These are phyloP conservation scores for Fusarium albosuccineum DNA, from an alignment of 2,329 filamentous ascomycete species.

Conservation along the genomic window DNA sequence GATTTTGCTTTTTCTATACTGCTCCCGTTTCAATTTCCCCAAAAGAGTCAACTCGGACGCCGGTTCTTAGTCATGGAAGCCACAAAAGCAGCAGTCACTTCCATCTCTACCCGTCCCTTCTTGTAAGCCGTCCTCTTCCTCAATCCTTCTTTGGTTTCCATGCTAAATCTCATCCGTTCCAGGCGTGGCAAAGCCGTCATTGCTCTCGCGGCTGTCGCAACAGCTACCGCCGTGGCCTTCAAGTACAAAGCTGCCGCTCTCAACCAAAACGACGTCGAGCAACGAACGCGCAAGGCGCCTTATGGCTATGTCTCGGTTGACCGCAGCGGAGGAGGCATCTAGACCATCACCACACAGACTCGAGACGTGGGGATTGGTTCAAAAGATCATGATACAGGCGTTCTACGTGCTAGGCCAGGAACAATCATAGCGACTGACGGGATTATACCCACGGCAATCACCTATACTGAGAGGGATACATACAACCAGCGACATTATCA, in stretches of 20 bases:
- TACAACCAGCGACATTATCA: not conserved
- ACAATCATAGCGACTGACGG: not conserved
- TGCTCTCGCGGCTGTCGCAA: constrained; percentile 49
- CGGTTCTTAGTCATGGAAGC: constrained; percentile 7
- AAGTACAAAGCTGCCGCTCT: constrained; percentile 54
- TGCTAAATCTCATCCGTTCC: constrained; percentile 9
- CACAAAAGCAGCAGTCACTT: constrained; percentile 21
- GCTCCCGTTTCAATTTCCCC: too few relatives aligned
- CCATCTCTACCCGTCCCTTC: constrained; percentile 37
- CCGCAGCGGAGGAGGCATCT: constrained; percentile 63
- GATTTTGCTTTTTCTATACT: too few relatives aligned
- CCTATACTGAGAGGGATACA: not conserved
- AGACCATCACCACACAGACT: not conserved
- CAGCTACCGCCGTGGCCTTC: constrained; percentile 47
- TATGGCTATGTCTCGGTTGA: constrained; percentile 65
- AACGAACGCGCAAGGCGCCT: constrained; percentile 52
- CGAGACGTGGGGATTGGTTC: not conserved
- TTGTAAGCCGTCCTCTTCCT: constrained; percentile 26
- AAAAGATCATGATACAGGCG: not conserved
- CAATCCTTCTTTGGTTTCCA: not conserved
- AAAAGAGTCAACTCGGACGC: not conserved
- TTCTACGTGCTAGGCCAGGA: not conserved
- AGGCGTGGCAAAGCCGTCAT: constrained; percentile 57
- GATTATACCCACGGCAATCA: not conserved
- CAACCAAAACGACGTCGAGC: constrained; percentile 58